A percentile compares a stretch with the other conserved stretches of the same genome.
Conservation (phyloP, 1,284 basidiomycete species). For the Veloporphyrellus conicus region DNA sequence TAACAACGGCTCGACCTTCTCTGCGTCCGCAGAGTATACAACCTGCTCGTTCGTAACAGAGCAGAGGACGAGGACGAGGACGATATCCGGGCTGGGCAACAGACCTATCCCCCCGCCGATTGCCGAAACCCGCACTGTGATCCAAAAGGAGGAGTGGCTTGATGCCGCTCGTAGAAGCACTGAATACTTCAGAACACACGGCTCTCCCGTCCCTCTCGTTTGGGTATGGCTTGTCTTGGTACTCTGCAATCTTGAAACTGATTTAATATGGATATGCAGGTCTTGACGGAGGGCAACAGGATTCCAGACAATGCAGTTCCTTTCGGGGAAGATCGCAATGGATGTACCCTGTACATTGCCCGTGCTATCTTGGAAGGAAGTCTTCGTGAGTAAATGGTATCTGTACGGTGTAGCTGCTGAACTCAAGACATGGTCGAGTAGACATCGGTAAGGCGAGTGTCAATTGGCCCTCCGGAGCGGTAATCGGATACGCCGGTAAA, state of each 20-base stretch:
- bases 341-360: constrained; percentile 28
- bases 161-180: constrained; percentile 28
- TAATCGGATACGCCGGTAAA: constrained; percentile 30
- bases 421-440: constrained; percentile 4
- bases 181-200: constrained; percentile 28
- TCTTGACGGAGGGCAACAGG: constrained; percentile 28
- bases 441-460: constrained; percentile 31
- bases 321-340: constrained; percentile 32
- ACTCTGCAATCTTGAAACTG: neutral
- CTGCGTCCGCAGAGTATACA: too few relatives aligned
- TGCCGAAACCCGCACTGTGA: constrained; percentile 13
- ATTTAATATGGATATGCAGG: constrained; percentile 9
- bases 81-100: constrained; percentile 16
- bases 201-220: constrained; percentile 30
- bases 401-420: neutral
- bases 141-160: constrained; percentile 30
- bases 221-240: constrained; percentile 19
- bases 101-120: constrained; percentile 19
- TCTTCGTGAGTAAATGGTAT: constrained; percentile 22
- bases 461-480: constrained; percentile 25
- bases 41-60: constrained; percentile 1
- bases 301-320: constrained; percentile 34
- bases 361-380: constrained; percentile 32
- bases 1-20: too few relatives aligned
- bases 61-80: constrained; percentile 12